Evolutionary conservation across 2,329 filamentous ascomycete genomes (phyloP).

Genomic region (Ascochyta pisi): DNA sequence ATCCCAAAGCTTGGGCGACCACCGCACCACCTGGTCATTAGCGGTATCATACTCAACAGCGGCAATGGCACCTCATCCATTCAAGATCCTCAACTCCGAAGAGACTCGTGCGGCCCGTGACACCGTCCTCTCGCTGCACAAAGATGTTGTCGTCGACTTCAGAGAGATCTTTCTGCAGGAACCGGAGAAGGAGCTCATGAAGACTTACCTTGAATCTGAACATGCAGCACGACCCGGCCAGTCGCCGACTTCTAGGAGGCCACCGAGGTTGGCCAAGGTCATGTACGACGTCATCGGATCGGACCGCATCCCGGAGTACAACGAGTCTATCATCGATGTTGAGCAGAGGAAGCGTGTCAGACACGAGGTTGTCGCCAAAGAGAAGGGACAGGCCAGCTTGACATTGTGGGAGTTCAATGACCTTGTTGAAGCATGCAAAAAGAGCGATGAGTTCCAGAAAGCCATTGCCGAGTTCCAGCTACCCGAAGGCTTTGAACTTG

Average conservation of each 20-base stretch:
- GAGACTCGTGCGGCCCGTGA: conserved; percentile 62
- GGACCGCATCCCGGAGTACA: conserved; percentile 60
- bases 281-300: conserved; percentile 64
- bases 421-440: conserved; percentile 55
- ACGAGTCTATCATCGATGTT: conserved; percentile 62
- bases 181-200: conserved; percentile 57
- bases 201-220: conserved; percentile 57
- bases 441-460: conserved; percentile 60
- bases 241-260: conserved; percentile 53
- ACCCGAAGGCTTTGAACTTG: conserved; percentile 63
- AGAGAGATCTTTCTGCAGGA: conserved; percentile 61
- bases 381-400: conserved; percentile 55
- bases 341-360: conserved; percentile 50
- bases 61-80: conserved; percentile 56
- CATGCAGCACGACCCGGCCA: conserved; percentile 48
- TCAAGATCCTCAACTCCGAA: conserved; percentile 63
- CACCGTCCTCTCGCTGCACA: conserved; percentile 54
- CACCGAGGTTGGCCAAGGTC: conserved; percentile 59
- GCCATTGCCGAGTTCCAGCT: conserved; percentile 60
- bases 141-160: conserved; percentile 52
- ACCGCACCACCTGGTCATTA: background rate
- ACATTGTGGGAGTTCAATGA: conserved; percentile 52
- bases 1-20: background rate
- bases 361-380: conserved; percentile 56
- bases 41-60: background rate